These are phyloP conservation scores for Xylaria sp. DNA, from an alignment of 2,329 filamentous ascomycete species.

Conservation along the genomic window DNA sequence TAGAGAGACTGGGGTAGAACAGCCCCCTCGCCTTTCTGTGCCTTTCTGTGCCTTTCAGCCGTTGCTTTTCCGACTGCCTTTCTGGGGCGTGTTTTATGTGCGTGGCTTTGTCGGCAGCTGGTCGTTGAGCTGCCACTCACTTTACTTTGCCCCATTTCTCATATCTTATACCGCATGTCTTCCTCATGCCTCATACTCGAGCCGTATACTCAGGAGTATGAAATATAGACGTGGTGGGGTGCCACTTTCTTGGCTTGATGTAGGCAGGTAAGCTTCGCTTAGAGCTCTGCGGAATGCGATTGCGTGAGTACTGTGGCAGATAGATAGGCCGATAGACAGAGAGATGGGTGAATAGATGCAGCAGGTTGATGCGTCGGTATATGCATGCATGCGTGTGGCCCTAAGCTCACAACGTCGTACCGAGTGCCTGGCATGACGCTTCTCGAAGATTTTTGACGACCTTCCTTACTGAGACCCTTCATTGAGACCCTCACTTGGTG, in stretches of 20 bases:
- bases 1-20: not conserved
- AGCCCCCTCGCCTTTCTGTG: too few relatives aligned
- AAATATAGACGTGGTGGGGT: not conserved
- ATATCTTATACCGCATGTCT: too few relatives aligned
- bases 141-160: not conserved
- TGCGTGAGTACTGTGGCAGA: not conserved
- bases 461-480: conserved; percentile 23
- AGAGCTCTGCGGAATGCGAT: not conserved
- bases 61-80: conserved; percentile 16
- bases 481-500: not conserved
- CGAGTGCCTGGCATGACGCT: conserved; percentile 31
- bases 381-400: conserved; percentile 1
- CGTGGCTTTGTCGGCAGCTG: not conserved
- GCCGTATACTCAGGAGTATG: not conserved
- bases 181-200: not conserved
- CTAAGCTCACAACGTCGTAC: conserved; percentile 1
- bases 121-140: not conserved
- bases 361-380: conserved; percentile 12
- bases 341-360: too few relatives aligned
- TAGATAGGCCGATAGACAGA: not conserved
- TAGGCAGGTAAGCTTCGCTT: conserved; percentile 13
- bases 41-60: too few relatives aligned
- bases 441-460: conserved; percentile 4
- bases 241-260: not conserved
- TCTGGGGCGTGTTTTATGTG: conserved; percentile 16